Evolutionary conservation across 768 basidiomycete genomes (phyloP).

Genomic region (Hypsizygus marmoreus): DNA sequence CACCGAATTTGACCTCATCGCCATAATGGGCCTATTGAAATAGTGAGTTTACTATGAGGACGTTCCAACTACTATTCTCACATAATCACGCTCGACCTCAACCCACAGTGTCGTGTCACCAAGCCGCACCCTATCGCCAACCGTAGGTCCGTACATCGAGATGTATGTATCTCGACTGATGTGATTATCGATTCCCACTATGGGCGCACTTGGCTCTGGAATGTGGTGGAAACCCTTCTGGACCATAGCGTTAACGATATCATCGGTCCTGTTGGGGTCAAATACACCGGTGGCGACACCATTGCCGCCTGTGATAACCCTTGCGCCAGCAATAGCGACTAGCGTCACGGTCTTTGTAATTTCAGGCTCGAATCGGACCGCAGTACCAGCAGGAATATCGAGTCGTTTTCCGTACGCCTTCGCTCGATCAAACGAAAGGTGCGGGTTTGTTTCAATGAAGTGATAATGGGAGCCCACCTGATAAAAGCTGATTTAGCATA

Average conservation of each 20-base stretch:
- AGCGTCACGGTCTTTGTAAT: constrained; percentile 84
- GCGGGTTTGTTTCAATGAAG: constrained; percentile 87
- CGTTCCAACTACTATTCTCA: constrained; percentile 26
- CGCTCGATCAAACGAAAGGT: constrained; percentile 79
- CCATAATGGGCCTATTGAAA: constrained; percentile 76
- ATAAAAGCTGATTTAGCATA: no score
- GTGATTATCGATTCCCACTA: constrained; percentile 52
- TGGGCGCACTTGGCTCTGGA: constrained; percentile 62
- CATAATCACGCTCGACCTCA: constrained; percentile 86
- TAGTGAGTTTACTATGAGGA: background rate
- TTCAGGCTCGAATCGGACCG: constrained; percentile 95
- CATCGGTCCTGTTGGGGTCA: constrained; percentile 44
- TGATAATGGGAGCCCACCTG: constrained; percentile 95
- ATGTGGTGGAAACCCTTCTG: constrained; percentile 70
- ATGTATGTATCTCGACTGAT: constrained; percentile 77
- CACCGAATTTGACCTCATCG: constrained; percentile 98
- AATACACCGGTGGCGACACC: constrained; percentile 60
- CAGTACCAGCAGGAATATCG: constrained; percentile 93
- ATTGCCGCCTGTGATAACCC: constrained; percentile 80
- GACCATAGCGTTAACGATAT: constrained; percentile 49
- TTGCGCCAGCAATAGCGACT: constrained; percentile 73
- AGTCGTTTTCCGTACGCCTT: constrained; percentile 83
- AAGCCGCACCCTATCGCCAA: constrained; percentile 84
- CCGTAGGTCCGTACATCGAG: constrained; percentile 94
- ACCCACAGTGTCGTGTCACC: constrained; percentile 93